These are phyloP conservation scores for Silene uniflora DNA, from an alignment of 148 eudicot genomes.

Conservation along the genomic window DNA sequence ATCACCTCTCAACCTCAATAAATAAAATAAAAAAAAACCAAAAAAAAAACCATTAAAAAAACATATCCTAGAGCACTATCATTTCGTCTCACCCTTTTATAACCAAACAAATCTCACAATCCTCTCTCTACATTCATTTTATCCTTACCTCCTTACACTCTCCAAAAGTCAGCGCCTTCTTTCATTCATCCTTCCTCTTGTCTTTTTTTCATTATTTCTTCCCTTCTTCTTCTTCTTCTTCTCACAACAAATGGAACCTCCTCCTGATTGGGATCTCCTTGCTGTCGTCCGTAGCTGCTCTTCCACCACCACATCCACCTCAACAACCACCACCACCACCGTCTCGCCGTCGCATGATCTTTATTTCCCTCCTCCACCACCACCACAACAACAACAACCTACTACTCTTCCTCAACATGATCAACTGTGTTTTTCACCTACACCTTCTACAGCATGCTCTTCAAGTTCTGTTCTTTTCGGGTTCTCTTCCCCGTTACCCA, in stretches of 20 bases:
- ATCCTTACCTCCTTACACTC: neutral
- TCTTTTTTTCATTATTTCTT: too few species aligned
- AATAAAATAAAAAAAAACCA: neutral
- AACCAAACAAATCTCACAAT: neutral
- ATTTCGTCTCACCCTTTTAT: neutral
- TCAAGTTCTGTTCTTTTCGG: conserved; percentile 10
- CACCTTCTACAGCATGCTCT: conserved; percentile 3
- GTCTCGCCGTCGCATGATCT: neutral
- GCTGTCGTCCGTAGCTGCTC: conserved; percentile 77
- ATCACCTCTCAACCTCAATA: neutral
- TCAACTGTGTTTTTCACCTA: conserved; percentile 13
- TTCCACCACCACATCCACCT: conserved; percentile 32
- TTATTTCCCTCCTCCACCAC: neutral
- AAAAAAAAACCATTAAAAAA: too few species aligned
- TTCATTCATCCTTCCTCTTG: neutral
- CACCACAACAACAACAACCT: conserved; percentile 9
- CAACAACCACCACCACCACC: conserved; percentile 23
- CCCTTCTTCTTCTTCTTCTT: neutral
- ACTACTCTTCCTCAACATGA: neutral
- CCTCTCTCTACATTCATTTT: neutral
- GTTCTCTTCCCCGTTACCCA: conserved; percentile 10
- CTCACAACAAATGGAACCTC: conserved; percentile 23
- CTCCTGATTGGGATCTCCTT: conserved; percentile 74
- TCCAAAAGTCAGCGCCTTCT: conserved; percentile 67
- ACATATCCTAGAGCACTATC: too few species aligned